Evolutionary conservation across 345 rosid genomes (phyloP).

Genomic region (Limnanthes douglasii): DNA sequence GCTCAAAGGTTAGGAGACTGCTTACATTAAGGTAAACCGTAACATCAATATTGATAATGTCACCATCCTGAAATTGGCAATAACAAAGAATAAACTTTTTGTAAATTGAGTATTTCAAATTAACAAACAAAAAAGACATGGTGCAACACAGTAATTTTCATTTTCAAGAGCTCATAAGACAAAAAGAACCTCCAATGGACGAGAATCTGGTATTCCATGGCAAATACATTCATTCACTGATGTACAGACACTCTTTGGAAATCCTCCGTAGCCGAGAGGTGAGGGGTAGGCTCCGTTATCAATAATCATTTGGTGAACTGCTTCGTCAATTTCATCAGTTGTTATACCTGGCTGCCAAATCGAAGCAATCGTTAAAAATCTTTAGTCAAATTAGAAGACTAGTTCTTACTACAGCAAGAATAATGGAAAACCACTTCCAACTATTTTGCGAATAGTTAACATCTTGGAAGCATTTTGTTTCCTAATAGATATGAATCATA

Average conservation of each 20-base stretch:
- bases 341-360: constrained; percentile 70
- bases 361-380: constrained; percentile 9
- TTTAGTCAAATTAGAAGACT: background rate
- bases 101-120: background rate
- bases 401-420: background rate
- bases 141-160: background rate
- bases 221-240: constrained; percentile 96
- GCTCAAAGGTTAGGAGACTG: constrained; percentile 1
- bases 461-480: no score
- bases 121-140: background rate
- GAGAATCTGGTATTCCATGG: constrained; percentile 92
- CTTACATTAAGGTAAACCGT: constrained; percentile 79
- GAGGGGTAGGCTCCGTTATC: constrained; percentile 96
- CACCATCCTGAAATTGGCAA: constrained; percentile 99
- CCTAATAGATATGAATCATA: no score
- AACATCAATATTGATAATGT: constrained; percentile 84
- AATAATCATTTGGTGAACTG: constrained; percentile 83
- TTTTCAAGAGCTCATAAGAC: background rate
- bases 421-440: background rate
- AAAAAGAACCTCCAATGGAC: constrained; percentile 58
- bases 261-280: constrained; percentile 94
- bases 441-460: background rate
- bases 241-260: constrained; percentile 96
- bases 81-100: constrained; percentile 10
- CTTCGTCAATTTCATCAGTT: constrained; percentile 86